phyloP scores from a whole-genome alignment of 73 alveolate species.

The Durusdinium trenchii region DNA sequence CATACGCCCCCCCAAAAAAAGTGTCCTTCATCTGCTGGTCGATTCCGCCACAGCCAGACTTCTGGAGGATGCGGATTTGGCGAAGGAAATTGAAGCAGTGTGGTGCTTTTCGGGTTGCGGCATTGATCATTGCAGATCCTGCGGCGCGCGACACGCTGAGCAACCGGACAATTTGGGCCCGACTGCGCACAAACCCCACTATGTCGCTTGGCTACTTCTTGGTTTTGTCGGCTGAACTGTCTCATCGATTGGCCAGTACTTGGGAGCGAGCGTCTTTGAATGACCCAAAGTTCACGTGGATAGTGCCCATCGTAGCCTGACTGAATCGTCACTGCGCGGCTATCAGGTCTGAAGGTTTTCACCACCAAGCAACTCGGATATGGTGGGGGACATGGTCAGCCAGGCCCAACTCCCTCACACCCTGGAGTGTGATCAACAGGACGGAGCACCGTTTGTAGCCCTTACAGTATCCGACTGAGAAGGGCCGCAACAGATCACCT shows the following conservation, averaged over 20 bases:
- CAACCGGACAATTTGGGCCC: no score
- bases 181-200: no score
- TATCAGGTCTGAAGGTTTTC: no score
- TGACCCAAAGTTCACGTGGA: not conserved
- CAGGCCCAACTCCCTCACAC: not conserved
- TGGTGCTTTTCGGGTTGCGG: no score
- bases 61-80: no score
- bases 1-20: not conserved
- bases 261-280: not conserved
- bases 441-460: slow-evolving; percentile 42
- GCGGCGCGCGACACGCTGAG: no score
- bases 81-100: no score
- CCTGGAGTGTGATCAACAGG: not conserved
- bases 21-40: not conserved
- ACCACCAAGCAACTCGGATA: not conserved
- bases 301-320: not conserved
- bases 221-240: no score
- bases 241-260: not conserved
- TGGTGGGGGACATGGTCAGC: not conserved
- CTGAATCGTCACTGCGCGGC: not conserved
- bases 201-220: no score
- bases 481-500: slow-evolving; percentile 11
- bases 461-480: not conserved
- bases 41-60: not conserved
- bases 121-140: no score